Evolutionary conservation across 805 yeast species (phyloP), one percentile per base, ranked within the genome.

Genomic region (Saccharomycopsis fibuligera): DNA sequence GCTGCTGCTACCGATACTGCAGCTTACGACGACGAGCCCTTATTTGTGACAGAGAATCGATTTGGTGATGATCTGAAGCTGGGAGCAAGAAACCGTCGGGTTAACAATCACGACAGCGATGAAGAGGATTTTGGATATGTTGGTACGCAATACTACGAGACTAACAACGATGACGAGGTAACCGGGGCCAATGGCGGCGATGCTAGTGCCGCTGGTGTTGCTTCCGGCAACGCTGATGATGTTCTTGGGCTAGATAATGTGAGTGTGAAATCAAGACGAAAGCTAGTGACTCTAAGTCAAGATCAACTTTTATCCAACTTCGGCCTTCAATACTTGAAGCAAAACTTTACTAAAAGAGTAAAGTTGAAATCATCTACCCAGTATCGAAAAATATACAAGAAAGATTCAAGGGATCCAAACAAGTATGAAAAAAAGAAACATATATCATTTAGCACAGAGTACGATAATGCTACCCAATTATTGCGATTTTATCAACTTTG

Each of bases 401-500:
- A n/a, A 6, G 17, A 22, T 17, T 22, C 22, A 19, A 19, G 29
- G 5, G 46, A 42, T 9, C n/a, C n/a, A n/a, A n/a, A n/a, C n/a
- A n/a, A n/a, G n/a, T 19, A 8, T n/a, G 43, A 30, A 33, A 41
- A 24, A n/a, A 37, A 41, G 25, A 41, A 56, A 47, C 39, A 43
- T 19, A 52, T 55, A 41, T 56, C 49, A 39, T 64, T 67, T 56
- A 68, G 61, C 50, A 73, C 72, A 52, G 81, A 78, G 56, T 67
- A 65, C 48, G 66, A 73, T 30, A 80, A 79, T 60, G 60, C 79
- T 47, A 62, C 70, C 8, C 64, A 69, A 30, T 60, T 85, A 5
- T 61, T 83, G 5, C 71, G 72, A 27, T 68, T 74, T 33, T 85
- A 83, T 61, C 88, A 83, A 62, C 57, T 80, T 30, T 85, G 91